These are phyloP conservation scores for Coix lacrymajobi DNA, from an alignment of 176 grass and related monocot genomes.

Conservation along the genomic window DNA sequence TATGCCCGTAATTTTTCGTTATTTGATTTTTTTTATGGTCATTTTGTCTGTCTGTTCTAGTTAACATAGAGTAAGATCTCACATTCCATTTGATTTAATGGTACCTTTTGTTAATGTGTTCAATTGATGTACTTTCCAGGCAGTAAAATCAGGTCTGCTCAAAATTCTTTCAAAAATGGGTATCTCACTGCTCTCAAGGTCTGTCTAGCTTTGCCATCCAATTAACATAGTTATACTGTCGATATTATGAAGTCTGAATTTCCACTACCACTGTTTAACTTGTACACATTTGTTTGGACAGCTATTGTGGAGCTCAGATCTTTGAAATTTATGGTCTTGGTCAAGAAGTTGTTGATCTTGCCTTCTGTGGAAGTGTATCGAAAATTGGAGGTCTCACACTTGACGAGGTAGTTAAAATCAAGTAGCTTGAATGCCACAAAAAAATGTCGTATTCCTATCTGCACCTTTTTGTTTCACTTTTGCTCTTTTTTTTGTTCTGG, in stretches of 20 bases:
- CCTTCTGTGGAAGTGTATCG: slow-evolving; percentile 98
- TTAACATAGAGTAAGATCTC: background rate
- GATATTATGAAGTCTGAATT: slow-evolving; percentile 7
- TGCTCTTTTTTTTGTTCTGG: background rate
- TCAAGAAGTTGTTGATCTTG: slow-evolving; percentile 91
- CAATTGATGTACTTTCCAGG: slow-evolving; percentile 55
- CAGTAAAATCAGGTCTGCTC: slow-evolving; percentile 90
- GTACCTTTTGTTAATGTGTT: slow-evolving; percentile 20
- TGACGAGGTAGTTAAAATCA: slow-evolving; percentile 75
- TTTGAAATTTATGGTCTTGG: slow-evolving; percentile 99
- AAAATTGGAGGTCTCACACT: slow-evolving; percentile 96
- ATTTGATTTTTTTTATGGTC: background rate
- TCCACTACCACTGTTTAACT: slow-evolving; percentile 35
- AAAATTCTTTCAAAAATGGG: slow-evolving; percentile 99
- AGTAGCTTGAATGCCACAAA: background rate
- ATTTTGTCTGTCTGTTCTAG: background rate
- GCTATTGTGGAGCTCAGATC: slow-evolving; percentile 99
- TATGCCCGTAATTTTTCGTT: background rate
- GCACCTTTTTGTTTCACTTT: background rate
- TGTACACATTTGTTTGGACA: slow-evolving; percentile 37
- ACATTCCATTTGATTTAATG: slow-evolving; percentile 17
- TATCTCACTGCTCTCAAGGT: slow-evolving; percentile 99
- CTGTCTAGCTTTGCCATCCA: slow-evolving; percentile 39
- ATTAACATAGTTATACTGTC: background rate
- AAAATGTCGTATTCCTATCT: background rate